Percentiles rank a stretch among this genome's conserved stretches.
These are phyloP conservation scores for Hyaloperonospora brassicae DNA, from an alignment of 352 stramenopile species.

Conservation along the genomic window DNA sequence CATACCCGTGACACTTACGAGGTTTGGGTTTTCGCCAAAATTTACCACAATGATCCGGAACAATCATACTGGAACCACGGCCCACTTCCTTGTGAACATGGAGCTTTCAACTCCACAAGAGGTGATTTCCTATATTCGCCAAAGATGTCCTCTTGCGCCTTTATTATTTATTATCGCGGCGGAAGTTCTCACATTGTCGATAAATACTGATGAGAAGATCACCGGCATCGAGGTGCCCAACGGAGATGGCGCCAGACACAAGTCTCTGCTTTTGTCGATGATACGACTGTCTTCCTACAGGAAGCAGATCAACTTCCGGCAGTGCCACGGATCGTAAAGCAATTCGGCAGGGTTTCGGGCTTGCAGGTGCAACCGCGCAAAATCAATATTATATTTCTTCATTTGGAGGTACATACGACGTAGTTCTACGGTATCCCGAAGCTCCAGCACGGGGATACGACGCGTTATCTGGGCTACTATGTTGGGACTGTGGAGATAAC, in stretches of 20 bases:
- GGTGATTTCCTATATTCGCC: neutral
- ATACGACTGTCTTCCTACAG: neutral
- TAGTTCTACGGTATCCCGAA: too few relatives aligned
- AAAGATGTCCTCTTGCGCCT: neutral
- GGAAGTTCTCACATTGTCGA: neutral
- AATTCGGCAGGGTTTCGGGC: too few relatives aligned
- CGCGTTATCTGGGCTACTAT: too few relatives aligned
- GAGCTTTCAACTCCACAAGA: neutral
- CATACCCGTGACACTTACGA: neutral
- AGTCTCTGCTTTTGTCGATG: conserved; percentile 1
- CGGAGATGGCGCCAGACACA: neutral
- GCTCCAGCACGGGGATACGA: too few relatives aligned
- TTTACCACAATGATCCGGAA: neutral
- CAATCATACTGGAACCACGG: neutral
- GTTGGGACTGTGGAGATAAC: too few relatives aligned
- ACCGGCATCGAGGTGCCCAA: neutral
- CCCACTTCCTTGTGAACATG: neutral
- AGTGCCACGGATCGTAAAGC: too few relatives aligned
- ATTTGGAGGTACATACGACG: too few relatives aligned
- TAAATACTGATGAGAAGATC: neutral
- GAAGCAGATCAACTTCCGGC: too few relatives aligned
- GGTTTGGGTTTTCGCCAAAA: neutral
- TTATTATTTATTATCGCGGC: neutral
- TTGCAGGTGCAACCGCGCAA: too few relatives aligned
- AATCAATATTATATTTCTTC: too few relatives aligned